Percentiles rank a stretch among this genome's conserved stretches.
Conservation (phyloP, 257 asterid genomes). For the Pogostemon cablin region DNA sequence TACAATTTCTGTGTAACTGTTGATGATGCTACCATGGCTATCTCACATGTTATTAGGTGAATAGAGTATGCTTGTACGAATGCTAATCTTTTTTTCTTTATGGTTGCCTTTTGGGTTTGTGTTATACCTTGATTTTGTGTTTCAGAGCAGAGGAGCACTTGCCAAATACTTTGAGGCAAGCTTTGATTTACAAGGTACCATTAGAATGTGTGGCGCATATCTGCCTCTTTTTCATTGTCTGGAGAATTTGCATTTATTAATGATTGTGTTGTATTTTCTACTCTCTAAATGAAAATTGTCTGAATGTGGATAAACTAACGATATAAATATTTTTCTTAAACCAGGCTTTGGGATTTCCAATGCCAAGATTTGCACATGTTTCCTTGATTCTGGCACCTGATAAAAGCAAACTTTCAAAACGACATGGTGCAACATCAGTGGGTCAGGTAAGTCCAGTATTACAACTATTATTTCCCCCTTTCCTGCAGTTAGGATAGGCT, state of each 20-base stretch:
- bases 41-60: conserved; percentile 95
- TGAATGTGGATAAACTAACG: conserved; percentile 39
- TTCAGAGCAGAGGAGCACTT: conserved; percentile 98
- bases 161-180: conserved; percentile 96
- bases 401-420: conserved; percentile 91
- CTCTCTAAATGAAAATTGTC: conserved; percentile 21
- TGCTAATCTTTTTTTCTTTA: conserved; percentile 17
- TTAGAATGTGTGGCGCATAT: conserved; percentile 10
- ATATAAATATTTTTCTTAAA: conserved; percentile 23
- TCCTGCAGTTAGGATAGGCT: conserved; percentile 26
- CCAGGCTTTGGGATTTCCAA: conserved; percentile 83
- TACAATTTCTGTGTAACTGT: conserved; percentile 96
- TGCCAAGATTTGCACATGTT: conserved; percentile 96
- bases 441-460: conserved; percentile 71
- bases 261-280: conserved; percentile 25
- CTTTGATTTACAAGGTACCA: conserved; percentile 80
- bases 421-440: conserved; percentile 98
- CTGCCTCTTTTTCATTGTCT: conserved; percentile 26
- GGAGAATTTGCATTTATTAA: conserved; percentile 26
- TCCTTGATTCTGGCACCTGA: conserved; percentile 96
- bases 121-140: conserved; percentile 36
- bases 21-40: conserved; percentile 98
- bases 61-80: conserved; percentile 7
- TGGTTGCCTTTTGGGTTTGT: conserved; percentile 27
- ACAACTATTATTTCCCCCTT: conserved; percentile 23